Percentiles rank a stretch among this genome's conserved stretches.
These are phyloP conservation scores for Pichia sp. DNA, from an alignment of 1,139 yeast species.

Conservation along the genomic window DNA sequence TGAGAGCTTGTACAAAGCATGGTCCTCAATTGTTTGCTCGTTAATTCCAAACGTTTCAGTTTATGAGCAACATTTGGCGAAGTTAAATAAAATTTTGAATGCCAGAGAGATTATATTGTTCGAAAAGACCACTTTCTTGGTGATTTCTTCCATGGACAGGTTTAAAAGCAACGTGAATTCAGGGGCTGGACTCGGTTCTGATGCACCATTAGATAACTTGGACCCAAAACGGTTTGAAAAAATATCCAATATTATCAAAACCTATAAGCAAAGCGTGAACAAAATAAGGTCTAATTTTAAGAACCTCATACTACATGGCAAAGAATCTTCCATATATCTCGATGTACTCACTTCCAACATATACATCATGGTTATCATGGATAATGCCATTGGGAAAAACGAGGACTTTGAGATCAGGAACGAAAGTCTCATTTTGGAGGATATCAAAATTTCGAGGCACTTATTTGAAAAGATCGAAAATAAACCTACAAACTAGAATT, in stretches of 20 bases:
- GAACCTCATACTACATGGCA: conserved; percentile 69
- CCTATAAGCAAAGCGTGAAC: conserved; percentile 88
- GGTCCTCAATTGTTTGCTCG: conserved; percentile 95
- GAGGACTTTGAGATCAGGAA: conserved; percentile 39
- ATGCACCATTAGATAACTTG: conserved; percentile 24
- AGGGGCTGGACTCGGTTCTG: not conserved
- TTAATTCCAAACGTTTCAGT: conserved; percentile 85
- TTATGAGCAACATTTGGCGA: conserved; percentile 69
- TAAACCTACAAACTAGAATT: conserved; percentile 11
- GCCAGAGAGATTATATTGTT: conserved; percentile 90
- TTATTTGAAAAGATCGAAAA: conserved; percentile 39
- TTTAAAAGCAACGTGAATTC: conserved; percentile 1
- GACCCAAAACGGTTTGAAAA: conserved; percentile 95
- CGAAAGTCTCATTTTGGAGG: conserved; percentile 57
- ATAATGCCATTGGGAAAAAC: conserved; percentile 22
- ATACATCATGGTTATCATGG: conserved; percentile 64
- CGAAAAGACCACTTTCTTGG: conserved; percentile 90
- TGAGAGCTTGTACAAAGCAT: conserved; percentile 90
- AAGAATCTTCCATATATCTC: conserved; percentile 59
- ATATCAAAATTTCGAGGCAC: conserved; percentile 58
- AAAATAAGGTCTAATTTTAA: conserved; percentile 81
- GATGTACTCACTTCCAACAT: conserved; percentile 69
- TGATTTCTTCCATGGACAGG: conserved; percentile 68
- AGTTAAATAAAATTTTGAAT: conserved; percentile 67
- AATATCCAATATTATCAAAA: conserved; percentile 87